Evolutionary conservation across 768 basidiomycete species (phyloP).

Genomic region (Podaxis carcinomalis): DNA sequence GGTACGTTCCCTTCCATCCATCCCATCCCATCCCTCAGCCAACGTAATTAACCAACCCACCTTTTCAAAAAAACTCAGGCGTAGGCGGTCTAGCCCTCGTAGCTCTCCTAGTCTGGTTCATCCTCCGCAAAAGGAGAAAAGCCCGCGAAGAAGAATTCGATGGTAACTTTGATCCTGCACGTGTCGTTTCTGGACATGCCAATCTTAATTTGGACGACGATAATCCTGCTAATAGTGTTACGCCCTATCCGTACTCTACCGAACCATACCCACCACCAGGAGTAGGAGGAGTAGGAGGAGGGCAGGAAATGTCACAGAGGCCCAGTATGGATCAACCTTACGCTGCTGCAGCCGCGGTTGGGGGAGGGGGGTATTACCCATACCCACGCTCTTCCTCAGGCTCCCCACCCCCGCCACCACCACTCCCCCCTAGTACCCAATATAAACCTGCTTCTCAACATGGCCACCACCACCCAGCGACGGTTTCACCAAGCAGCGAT

Average conservation of each 20-base stretch:
- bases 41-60: neutral
- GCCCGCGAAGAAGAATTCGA: slow-evolving; percentile 27
- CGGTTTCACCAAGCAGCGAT: neutral
- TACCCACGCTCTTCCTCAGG: neutral
- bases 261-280: neutral
- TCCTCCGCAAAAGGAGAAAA: slow-evolving; percentile 23
- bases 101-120: slow-evolving; percentile 20
- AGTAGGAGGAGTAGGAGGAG: neutral
- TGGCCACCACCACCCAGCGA: neutral
- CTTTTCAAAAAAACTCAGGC: slow-evolving; percentile 15
- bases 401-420: neutral
- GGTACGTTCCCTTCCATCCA: slow-evolving; percentile 26
- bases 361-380: neutral
- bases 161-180: slow-evolving; percentile 37
- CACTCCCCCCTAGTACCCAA: neutral
- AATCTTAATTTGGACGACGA: slow-evolving; percentile 4
- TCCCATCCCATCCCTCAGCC: neutral
- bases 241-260: neutral
- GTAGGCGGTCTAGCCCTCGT: slow-evolving; percentile 23
- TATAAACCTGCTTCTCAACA: neutral
- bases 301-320: neutral
- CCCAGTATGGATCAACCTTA: neutral
- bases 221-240: neutral
- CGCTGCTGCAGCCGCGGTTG: neutral
- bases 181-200: slow-evolving; percentile 1